Base-by-base conservation (phyloP, 257 asterid genomes). In the Fraxinus americana region DNA sequence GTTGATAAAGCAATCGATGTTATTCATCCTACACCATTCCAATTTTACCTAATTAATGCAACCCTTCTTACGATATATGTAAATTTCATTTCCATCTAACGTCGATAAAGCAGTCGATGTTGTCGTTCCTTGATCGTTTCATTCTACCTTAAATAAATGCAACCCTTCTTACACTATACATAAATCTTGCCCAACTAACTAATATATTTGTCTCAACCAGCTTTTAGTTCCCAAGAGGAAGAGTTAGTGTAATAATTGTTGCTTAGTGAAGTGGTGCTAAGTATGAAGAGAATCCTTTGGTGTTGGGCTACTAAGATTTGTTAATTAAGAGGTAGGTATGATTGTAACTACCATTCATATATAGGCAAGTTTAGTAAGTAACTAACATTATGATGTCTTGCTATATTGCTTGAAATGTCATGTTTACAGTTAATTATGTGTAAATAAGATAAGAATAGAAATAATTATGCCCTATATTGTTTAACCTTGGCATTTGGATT, bases 241-340 rank as follows among this genome's bases (percentile, higher is more conserved):
- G 17, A 52, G 23, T 14, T 50, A 52, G 19, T 16, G 12, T 32
- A 39, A 57, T 71, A 45, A 75, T 75, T 36, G 3, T 70, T 70
- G 61, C 77, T 75, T 70, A 21, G 73, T 29, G 17, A 29, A 52
- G 63, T 35, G 67, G 23, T 19, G 38, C 25, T 48, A 34, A 35
- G 69, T 75, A 59, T 75, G 70, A 57, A 71, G 45, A 71, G 61
- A 75, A 75, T 75, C 73, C 17, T 13, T 29, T 25, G 30, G 23
- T 70, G 73, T 45, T 75, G 80, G 77, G 76, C 80, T 69, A 39
- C 77, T 43, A 57, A 75, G 80, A 75, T 80, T 61, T 70, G 54
- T 30, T 75, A 68, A 76, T 75, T 75, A 76, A 75, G 78, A 30
- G 73, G 70, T 70, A 5, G 77, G 74, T 80, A 5, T 61, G 77